A percentile compares a stretch with the other conserved stretches of the same genome.
Conservation (phyloP, 2,329 filamentous ascomycete species). For the Claviceps humidiphila region DNA sequence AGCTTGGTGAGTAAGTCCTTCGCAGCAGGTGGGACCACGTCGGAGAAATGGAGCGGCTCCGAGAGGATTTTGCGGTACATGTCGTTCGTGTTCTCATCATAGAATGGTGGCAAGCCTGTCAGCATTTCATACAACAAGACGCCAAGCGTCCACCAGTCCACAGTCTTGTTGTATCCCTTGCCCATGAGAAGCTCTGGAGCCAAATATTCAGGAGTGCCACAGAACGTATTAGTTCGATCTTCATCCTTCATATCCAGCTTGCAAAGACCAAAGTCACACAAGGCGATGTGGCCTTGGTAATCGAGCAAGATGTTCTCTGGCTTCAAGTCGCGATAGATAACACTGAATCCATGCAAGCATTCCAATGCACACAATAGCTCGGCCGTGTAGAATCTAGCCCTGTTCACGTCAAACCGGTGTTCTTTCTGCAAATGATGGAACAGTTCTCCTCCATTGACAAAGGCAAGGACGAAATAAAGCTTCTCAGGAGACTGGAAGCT, state of each 20-base stretch:
- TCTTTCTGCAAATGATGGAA: slow-evolving; percentile 97
- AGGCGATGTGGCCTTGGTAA: slow-evolving; percentile 92
- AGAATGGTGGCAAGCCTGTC: slow-evolving; percentile 92
- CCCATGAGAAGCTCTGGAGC: slow-evolving; percentile 88
- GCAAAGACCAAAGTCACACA: slow-evolving; percentile 96
- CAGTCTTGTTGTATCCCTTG: slow-evolving; percentile 93
- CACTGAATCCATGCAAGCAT: slow-evolving; percentile 94
- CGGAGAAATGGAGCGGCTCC: slow-evolving; percentile 90
- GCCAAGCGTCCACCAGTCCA: slow-evolving; percentile 98
- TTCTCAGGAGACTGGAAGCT: slow-evolving; percentile 98
- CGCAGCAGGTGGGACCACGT: slow-evolving; percentile 84
- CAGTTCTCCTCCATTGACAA: slow-evolving; percentile 94
- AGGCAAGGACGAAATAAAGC: slow-evolving; percentile 90
- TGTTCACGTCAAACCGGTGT: slow-evolving; percentile 94
- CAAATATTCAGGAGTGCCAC: slow-evolving; percentile 92
- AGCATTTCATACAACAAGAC: slow-evolving; percentile 98
- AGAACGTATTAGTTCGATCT: slow-evolving; percentile 96
- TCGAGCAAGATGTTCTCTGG: slow-evolving; percentile 94
- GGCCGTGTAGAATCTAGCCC: slow-evolving; percentile 92
- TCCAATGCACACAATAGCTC: slow-evolving; percentile 91
- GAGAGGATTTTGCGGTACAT: slow-evolving; percentile 99
- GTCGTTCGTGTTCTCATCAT: slow-evolving; percentile 98
- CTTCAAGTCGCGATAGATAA: slow-evolving; percentile 71
- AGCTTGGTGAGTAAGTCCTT: slow-evolving; percentile 85
- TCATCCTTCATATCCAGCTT: slow-evolving; percentile 99